Conservation (phyloP, 2,329 filamentous ascomycete genomes). For the Epichloe brachyelytri region DNA sequence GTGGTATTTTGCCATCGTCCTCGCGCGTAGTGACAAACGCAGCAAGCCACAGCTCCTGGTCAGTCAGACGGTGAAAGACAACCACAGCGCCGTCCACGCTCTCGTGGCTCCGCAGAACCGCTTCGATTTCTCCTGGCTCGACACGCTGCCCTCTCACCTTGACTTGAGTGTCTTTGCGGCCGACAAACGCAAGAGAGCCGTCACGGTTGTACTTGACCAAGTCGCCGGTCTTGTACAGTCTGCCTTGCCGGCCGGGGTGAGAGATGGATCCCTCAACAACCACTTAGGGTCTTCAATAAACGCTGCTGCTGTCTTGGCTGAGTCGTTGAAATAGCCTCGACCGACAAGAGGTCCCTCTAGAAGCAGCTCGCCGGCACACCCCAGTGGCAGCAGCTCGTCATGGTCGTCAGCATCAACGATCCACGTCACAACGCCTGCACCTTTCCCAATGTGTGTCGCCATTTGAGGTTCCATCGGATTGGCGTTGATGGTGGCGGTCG, state of each 20-base stretch:
- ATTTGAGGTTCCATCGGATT: background rate
- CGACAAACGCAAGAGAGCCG: constrained; percentile 7
- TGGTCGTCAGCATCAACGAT: constrained; percentile 13
- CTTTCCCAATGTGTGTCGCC: background rate
- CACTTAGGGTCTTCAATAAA: constrained; percentile 16
- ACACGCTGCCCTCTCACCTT: too few species aligned
- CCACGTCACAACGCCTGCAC: constrained; percentile 10
- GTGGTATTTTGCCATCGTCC: too few species aligned
- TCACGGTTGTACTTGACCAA: constrained; percentile 9
- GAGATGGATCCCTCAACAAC: constrained; percentile 2
- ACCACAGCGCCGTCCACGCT: too few species aligned
- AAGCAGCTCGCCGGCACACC: constrained; percentile 20
- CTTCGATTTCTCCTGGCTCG: too few species aligned
- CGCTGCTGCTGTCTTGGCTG: constrained; percentile 16
- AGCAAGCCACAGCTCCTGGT: too few species aligned
- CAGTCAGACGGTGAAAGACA: too few species aligned
- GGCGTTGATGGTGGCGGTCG: background rate
- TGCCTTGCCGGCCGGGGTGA: constrained; percentile 6
- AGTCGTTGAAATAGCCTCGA: constrained; percentile 33
- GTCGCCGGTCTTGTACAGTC: constrained; percentile 11
- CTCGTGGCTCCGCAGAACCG: too few species aligned
- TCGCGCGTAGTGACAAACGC: too few species aligned
- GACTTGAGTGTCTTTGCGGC: constrained; percentile 8
- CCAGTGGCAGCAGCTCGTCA: constrained; percentile 7
- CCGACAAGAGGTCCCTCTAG: constrained; percentile 34